A percentile compares a stretch with the other conserved stretches of the same genome.
These are phyloP conservation scores for Pestalotiopsis fici DNA, from an alignment of 2,329 filamentous ascomycete species.

Conservation along the genomic window DNA sequence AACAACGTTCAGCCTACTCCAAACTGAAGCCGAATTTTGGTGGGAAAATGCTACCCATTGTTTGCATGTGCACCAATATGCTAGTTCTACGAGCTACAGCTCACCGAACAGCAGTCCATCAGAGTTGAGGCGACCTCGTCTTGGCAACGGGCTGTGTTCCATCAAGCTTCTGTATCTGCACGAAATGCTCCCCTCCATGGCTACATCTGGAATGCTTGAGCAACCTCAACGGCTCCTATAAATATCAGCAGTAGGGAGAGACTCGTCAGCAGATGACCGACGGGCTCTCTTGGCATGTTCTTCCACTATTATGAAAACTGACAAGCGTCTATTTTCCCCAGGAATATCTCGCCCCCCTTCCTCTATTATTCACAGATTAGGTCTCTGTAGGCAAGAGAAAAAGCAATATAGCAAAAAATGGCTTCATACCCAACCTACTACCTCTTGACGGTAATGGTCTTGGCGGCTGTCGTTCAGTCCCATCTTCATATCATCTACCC, in stretches of 20 bases:
- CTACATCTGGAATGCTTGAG: background rate
- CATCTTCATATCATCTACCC: constrained; percentile 67
- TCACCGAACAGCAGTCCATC: background rate
- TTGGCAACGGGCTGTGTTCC: background rate
- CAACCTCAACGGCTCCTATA: background rate
- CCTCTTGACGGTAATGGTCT: background rate
- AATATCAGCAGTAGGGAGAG: background rate
- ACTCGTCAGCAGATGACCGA: background rate
- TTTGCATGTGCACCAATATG: background rate
- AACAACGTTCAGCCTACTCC: background rate
- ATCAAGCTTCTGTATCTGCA: background rate
- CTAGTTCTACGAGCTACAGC: background rate
- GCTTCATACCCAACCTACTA: background rate
- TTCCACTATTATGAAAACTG: background rate
- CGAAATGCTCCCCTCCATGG: background rate
- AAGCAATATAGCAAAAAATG: background rate
- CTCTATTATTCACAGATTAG: background rate
- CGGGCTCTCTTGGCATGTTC: background rate
- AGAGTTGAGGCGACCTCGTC: background rate
- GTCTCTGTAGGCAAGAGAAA: background rate
- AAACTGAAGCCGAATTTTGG: background rate
- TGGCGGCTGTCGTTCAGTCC: background rate
- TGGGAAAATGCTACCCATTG: background rate
- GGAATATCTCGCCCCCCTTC: background rate
- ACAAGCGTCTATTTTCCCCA: background rate